A percentile compares a stretch with the other conserved stretches of the same genome.
Conservation (phyloP, 306 rosid genomes). For the Luffa acutangula region DNA sequence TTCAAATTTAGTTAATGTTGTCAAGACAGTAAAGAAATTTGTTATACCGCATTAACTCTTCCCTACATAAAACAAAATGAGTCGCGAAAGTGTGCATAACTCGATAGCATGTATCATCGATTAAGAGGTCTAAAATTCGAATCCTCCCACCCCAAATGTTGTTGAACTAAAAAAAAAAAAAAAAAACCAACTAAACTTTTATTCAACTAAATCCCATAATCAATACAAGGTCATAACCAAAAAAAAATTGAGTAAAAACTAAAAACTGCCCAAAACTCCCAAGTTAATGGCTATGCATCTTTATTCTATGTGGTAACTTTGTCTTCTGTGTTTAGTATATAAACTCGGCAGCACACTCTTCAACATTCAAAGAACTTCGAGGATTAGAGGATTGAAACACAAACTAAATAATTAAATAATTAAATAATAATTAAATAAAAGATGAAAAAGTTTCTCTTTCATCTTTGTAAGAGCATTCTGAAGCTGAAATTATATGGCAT, state of each 20-base stretch:
- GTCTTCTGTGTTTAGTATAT: neutral
- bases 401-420: neutral
- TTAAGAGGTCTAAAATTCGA: too few relatives aligned
- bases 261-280: neutral
- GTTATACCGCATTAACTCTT: too few relatives aligned
- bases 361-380: neutral
- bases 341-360: neutral
- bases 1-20: too few relatives aligned
- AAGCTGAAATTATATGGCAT: slow-evolving; percentile 73
- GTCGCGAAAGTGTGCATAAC: too few relatives aligned
- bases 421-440: neutral
- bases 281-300: neutral
- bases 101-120: too few relatives aligned
- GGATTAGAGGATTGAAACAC: neutral
- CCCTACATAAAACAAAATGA: too few relatives aligned
- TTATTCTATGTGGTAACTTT: neutral
- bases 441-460: neutral
- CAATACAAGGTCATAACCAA: neutral
- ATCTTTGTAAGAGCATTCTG: slow-evolving; percentile 56
- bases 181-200: neutral
- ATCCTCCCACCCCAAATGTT: too few relatives aligned
- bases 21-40: too few relatives aligned
- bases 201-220: neutral
- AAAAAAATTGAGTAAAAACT: neutral
- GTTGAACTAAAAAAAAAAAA: too few relatives aligned